Base-by-base conservation (phyloP, 305 asterid genomes). In the Rubia tinctorum region DNA sequence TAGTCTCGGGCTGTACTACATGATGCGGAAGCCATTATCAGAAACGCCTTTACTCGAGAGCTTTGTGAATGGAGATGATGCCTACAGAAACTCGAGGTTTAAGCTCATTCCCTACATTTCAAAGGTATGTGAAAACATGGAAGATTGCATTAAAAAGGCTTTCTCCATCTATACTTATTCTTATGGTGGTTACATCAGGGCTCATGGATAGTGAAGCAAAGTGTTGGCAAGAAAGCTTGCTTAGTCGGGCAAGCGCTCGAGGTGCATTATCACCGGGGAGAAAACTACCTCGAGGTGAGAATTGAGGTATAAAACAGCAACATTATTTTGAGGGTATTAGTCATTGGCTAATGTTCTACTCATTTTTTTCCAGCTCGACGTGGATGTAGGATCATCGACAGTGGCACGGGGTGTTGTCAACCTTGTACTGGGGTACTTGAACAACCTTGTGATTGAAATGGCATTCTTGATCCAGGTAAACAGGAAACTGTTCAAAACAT, bases 51-150 rank as follows among this genome's bases (percentile, higher is more conserved):
- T 92, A 40, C 86, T 95, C 65, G 91, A 90, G 77, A 82, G 82
- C 42, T 95, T 95, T 72, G 90, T 95, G 61, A 84, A 90, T 74
- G 98, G 91, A 66, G 98, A 95, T 59, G 91, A 95, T 72, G 88
- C 94, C 22, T 92, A 79, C 72, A 86, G 99, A 78, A 89, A 92
- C 80, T 89, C 97, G 39, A 86, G 95, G 65, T 92, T 95, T 86
- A 95, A 95, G 87, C 94, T 95, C 79, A 95, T 95, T 69, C 99
- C 99, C 0, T 84, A 88, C 80, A 87, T 95, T 70, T 89, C 98
- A 68, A 87, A 90, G 95, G 98, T 89, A 37, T 49, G 68, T n/a
- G 42, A 43, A 37, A 12, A 20, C 12, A 10, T 39, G 34, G 20
- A 64, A 27, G 58, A 17, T 51, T 51, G 58, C 8, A 17, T 51